Base-by-base conservation (phyloP, 1,284 basidiomycete genomes). In the Cystobasidium pallidum region DNA sequence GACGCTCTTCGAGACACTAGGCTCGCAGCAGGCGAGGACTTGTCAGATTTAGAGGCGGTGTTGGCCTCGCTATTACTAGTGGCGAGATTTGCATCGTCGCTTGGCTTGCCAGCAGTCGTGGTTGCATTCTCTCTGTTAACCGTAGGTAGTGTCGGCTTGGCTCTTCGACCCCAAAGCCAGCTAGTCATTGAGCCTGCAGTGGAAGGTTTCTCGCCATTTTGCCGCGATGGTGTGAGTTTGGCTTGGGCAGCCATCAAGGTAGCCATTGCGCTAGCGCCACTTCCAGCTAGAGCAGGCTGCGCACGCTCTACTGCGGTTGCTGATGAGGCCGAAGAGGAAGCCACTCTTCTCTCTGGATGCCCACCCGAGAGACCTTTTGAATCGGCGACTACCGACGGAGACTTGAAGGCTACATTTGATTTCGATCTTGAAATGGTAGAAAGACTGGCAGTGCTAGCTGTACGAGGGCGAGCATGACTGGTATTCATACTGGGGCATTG, bases 221-320 rank as follows among this genome's bases (percentile, higher is more conserved):
- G 59, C 28, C 24, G 24, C 10, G 45, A 47, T n/a, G 45, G 49
- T 6, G 64, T 54, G 10, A 70, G 32, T 39, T 62, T 70, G 43
- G 67, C 55, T 61, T 70, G 67, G 3, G 58, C 55, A 39, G 68
- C 68, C 59, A 71, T 57, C 28, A 71, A 24, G 3, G 68, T 62
- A 3, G 68, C 45, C 13, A 71, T 32, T 30, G 61, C 61, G 36
- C 32, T 39, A 28, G 30, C 34, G 3, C 43, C 61, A 13, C 28
- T 21, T 8, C 59, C 61, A 34, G 45, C 51, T n/a, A 34, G 21
- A 3, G 58, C 47, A 6, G 62, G 36, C 49, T 63, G 59, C 10
- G 68, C 30, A 10, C 43, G 39, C 21, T 71, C 68, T 32, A 71
- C 61, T 26, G 68, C 61, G 0, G 61, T 64, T 3, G 39, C 59